phyloP scores from a whole-genome alignment of 2,329 filamentous ascomycete species.

The Lecanicillium sp. region DNA sequence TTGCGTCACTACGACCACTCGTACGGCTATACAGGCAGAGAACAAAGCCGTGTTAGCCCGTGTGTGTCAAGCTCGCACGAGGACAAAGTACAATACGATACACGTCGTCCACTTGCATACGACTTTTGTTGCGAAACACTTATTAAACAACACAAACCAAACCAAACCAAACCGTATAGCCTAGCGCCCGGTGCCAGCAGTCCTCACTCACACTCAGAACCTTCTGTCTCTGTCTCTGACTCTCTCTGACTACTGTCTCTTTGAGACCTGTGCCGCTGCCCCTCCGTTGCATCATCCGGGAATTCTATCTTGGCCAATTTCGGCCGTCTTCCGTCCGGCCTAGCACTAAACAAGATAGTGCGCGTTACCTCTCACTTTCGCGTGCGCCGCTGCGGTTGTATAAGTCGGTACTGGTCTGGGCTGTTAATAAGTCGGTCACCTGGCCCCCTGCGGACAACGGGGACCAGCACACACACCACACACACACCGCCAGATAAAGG shows the following conservation, averaged over 20 bases:
- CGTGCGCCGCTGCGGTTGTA: slow-evolving; percentile 4
- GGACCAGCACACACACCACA: no score
- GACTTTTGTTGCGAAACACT: no score
- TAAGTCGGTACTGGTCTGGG: slow-evolving; percentile 8
- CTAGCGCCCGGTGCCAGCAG: no score
- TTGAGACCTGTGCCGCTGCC: not conserved
- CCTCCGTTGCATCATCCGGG: not conserved
- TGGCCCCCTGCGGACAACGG: slow-evolving; percentile 1
- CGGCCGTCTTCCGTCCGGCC: slow-evolving; percentile 7
- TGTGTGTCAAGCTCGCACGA: no score
- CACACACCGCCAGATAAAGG: no score
- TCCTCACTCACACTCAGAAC: slow-evolving; percentile 4
- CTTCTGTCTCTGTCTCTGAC: slow-evolving; percentile 4
- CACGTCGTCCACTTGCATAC: no score
- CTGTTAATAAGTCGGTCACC: slow-evolving; percentile 6
- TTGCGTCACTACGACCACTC: no score
- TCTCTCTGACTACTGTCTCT: slow-evolving; percentile 5
- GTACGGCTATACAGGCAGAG: no score
- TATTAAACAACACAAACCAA: no score
- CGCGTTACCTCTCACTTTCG: slow-evolving; percentile 4
- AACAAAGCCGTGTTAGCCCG: no score
- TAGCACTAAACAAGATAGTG: slow-evolving; percentile 9
- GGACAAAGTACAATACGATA: no score
- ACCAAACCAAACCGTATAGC: no score
- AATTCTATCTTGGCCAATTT: slow-evolving; percentile 7